Evolutionary conservation across 305 asterid species (phyloP).

Genomic region (Solanum hybrid): DNA sequence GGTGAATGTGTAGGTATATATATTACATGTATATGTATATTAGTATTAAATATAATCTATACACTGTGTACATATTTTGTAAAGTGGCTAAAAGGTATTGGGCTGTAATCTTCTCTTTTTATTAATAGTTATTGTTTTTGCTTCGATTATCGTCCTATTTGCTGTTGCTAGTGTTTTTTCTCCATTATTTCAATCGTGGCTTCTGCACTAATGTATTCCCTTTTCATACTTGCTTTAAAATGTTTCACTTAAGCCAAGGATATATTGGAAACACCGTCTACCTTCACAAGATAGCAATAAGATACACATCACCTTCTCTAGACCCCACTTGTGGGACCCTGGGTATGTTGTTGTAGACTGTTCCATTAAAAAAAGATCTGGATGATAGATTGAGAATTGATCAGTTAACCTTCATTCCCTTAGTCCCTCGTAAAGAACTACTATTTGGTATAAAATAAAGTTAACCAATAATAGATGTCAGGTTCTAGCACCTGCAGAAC

Average conservation of each 20-base stretch:
- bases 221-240: not conserved
- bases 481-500: not conserved
- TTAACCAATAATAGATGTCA: not conserved
- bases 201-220: not conserved
- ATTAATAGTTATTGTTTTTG: not conserved
- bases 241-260: not conserved
- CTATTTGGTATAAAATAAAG: not conserved
- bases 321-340: not conserved
- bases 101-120: not conserved
- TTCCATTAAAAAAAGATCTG: not conserved
- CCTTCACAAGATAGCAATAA: not conserved
- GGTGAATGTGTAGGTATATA: not conserved
- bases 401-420: not conserved
- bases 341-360: not conserved
- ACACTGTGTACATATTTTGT: not conserved
- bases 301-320: not conserved
- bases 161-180: not conserved
- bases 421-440: not conserved
- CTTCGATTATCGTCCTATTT: not conserved
- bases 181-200: not conserved
- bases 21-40: not conserved
- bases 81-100: not conserved
- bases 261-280: not conserved
- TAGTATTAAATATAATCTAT: not conserved
- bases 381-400: not conserved